phyloP scores from a whole-genome alignment of 768 basidiomycete genomes.

The Psilocybe cyanescens region DNA sequence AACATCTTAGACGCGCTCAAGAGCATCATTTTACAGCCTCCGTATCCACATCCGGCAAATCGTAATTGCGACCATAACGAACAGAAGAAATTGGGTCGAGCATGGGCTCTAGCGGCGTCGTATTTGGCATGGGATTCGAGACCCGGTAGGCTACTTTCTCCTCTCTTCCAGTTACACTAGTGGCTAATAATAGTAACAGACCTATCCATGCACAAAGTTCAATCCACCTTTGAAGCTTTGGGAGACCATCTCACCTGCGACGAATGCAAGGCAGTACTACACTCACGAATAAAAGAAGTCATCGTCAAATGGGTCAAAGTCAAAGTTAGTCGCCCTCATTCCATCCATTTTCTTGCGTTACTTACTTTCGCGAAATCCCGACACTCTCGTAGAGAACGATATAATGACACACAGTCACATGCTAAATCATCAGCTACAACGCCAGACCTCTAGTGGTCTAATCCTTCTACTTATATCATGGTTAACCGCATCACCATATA shows the following conservation, averaged over 20 bases:
- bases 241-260: constrained; percentile 32
- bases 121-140: constrained; percentile 40
- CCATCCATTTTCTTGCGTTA: no score
- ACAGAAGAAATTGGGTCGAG: constrained; percentile 39
- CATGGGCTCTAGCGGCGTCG: constrained; percentile 40
- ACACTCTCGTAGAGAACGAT: constrained; percentile 2
- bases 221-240: constrained; percentile 29
- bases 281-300: constrained; percentile 29
- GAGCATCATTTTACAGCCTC: constrained; percentile 30
- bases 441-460: neutral
- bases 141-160: constrained; percentile 31
- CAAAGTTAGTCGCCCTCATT: constrained; percentile 25
- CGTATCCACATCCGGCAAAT: constrained; percentile 32
- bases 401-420: neutral
- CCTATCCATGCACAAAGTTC: constrained; percentile 29
- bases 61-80: constrained; percentile 31
- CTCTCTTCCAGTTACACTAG: constrained; percentile 1
- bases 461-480: neutral
- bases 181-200: constrained; percentile 21
- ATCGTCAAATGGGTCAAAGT: constrained; percentile 34
- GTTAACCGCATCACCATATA: neutral
- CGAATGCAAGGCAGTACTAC: constrained; percentile 28
- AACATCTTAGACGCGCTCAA: constrained; percentile 27
- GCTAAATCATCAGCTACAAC: no score
- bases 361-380: no score